These are phyloP conservation scores for Alternaria sp. DNA, from an alignment of 2,329 filamentous ascomycete species.

Conservation along the genomic window DNA sequence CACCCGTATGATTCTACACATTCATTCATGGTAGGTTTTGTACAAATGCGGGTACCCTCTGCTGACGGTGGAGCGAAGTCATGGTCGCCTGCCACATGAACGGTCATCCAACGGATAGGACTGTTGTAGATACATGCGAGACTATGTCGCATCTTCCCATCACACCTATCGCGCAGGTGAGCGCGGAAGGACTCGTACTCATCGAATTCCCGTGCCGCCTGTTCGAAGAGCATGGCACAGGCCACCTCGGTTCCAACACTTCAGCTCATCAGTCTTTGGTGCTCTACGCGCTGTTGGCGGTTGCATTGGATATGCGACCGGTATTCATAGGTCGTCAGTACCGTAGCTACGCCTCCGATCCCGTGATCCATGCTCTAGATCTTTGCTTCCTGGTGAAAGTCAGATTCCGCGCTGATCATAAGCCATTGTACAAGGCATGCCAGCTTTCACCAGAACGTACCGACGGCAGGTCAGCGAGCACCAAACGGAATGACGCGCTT, in stretches of 20 bases:
- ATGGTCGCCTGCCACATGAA: neutral
- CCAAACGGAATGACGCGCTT: neutral
- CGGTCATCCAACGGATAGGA: neutral
- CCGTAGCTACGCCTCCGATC: too few species aligned
- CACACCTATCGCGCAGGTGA: neutral
- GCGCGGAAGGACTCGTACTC: neutral
- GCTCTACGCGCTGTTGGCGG: too few species aligned
- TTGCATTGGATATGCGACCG: neutral
- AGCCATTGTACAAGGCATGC: neutral
- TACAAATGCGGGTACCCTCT: neutral
- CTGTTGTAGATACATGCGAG: neutral
- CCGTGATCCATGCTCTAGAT: neutral
- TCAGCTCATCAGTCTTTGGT: neutral
- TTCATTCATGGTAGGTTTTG: neutral
- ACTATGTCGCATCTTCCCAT: neutral
- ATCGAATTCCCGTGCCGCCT: neutral
- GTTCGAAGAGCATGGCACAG: neutral
- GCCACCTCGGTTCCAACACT: neutral
- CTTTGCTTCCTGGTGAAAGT: neutral
- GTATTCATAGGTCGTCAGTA: too few species aligned
- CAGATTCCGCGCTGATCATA: neutral
- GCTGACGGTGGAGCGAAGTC: neutral
- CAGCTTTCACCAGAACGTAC: neutral
- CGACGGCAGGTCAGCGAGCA: neutral
- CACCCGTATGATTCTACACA: neutral